These are phyloP conservation scores for Eleusine indica DNA, from an alignment of 176 grass and related monocot genomes.

Conservation along the genomic window DNA sequence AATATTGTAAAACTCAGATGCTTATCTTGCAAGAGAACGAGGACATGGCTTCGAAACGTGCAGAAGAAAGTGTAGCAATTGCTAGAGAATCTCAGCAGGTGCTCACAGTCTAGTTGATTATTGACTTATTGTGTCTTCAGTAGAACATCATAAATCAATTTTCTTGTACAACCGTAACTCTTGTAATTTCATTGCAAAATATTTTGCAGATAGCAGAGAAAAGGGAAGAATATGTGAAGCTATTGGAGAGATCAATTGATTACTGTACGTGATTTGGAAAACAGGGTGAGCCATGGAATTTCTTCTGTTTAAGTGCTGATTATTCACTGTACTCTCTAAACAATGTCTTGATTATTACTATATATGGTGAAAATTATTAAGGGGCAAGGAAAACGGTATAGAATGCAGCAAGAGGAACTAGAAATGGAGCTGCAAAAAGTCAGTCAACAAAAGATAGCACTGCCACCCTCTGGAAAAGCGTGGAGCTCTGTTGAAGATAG, in stretches of 20 bases:
- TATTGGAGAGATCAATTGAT: slow-evolving; percentile 83
- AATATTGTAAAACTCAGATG: slow-evolving; percentile 49
- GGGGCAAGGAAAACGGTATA: slow-evolving; percentile 71
- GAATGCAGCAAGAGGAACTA: slow-evolving; percentile 68
- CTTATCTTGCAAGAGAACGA: slow-evolving; percentile 69
- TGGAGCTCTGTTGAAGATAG: slow-evolving; percentile 39
- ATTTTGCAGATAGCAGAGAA: slow-evolving; percentile 72
- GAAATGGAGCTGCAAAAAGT: slow-evolving; percentile 85
- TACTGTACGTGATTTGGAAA: slow-evolving; percentile 85
- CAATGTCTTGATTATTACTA: slow-evolving; percentile 29
- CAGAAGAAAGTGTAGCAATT: slow-evolving; percentile 38
- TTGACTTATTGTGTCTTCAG: slow-evolving; percentile 1
- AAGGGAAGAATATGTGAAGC: slow-evolving; percentile 67
- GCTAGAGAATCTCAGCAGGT: slow-evolving; percentile 67
- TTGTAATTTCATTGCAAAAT: not conserved
- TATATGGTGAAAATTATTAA: slow-evolving; percentile 71
- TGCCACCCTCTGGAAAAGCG: slow-evolving; percentile 45
- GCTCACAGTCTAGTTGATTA: slow-evolving; percentile 29
- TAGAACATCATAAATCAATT: not conserved
- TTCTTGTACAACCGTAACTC: not conserved
- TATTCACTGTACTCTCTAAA: slow-evolving; percentile 10
- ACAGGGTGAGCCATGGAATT: slow-evolving; percentile 53
- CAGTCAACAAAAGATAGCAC: slow-evolving; percentile 59
- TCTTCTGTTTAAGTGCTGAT: slow-evolving; percentile 26
- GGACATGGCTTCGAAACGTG: slow-evolving; percentile 72